Conservation (phyloP, 441 rosid species). For the Lepidium campestre region DNA sequence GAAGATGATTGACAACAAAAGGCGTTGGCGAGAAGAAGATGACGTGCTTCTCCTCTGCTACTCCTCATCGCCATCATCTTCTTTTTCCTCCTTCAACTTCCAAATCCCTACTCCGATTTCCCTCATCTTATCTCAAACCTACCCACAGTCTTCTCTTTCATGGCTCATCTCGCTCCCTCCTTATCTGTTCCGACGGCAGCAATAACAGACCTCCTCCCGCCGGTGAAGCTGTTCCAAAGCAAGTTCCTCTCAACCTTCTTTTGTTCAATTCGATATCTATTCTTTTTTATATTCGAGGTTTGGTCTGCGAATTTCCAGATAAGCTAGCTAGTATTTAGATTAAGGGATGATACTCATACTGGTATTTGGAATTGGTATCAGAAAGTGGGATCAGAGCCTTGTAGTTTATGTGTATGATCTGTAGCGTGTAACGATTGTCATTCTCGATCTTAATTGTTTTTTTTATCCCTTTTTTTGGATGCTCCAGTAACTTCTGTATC, state of each 20-base stretch:
- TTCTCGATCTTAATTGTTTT: neutral
- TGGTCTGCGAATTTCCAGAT: neutral
- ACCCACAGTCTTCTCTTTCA: conserved; percentile 1
- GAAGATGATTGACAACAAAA: neutral
- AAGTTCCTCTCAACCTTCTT: neutral
- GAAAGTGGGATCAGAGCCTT: neutral
- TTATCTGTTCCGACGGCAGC: conserved; percentile 37
- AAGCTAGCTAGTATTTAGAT: neutral
- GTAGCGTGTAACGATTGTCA: neutral
- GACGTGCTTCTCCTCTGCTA: conserved; percentile 14
- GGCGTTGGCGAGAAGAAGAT: neutral
- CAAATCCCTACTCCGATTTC: conserved; percentile 12
- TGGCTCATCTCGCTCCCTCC: conserved; percentile 15
- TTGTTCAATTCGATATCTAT: neutral
- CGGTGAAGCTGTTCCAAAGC: conserved; percentile 47
- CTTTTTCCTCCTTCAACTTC: conserved; percentile 17
- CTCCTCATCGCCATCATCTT: conserved; percentile 15
- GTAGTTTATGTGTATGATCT: neutral
- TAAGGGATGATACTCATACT: neutral
- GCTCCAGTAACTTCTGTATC: conserved; percentile 73
- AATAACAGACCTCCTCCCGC: conserved; percentile 34
- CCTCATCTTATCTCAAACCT: conserved; percentile 1
- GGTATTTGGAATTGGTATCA: neutral
- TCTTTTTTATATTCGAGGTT: neutral
- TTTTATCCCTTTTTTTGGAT: neutral